These are phyloP conservation scores for Rachicladosporium sp. DNA, from an alignment of 2,329 filamentous ascomycete species.

Conservation along the genomic window DNA sequence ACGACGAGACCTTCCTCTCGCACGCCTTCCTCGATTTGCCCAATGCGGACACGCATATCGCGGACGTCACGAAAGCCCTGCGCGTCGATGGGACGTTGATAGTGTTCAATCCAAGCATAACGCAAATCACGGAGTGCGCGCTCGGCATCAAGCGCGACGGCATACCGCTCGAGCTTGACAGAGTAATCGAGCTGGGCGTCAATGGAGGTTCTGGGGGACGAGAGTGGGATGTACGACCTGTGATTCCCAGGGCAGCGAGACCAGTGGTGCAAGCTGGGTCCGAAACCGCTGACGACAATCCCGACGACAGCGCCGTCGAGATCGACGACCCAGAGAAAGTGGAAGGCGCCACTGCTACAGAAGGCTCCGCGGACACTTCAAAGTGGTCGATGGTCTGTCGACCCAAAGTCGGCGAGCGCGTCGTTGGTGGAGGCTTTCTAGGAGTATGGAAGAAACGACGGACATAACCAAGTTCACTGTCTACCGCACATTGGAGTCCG, in stretches of 20 bases:
- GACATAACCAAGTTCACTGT: no score
- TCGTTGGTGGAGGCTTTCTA: conserved; percentile 28
- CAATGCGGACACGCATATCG: conserved; percentile 43
- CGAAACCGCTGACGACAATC: no score
- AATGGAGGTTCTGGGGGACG: conserved; percentile 41
- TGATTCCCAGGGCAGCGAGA: conserved; percentile 21
- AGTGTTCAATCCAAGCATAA: conserved; percentile 66
- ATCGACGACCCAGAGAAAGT: no score
- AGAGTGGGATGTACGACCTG: conserved; percentile 51
- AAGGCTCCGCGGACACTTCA: no score
- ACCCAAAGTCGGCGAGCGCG: conserved; percentile 27
- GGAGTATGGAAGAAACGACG: conserved; percentile 23
- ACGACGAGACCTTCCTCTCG: conserved; percentile 49
- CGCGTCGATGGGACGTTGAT: conserved; percentile 52
- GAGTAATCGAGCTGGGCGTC: conserved; percentile 44
- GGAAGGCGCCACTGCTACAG: no score
- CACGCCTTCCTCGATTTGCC: conserved; percentile 67
- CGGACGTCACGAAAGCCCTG: conserved; percentile 44
- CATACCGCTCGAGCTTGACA: conserved; percentile 47
- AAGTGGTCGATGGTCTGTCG: conserved; percentile 24
- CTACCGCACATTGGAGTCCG: no score
- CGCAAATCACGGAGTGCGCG: conserved; percentile 59
- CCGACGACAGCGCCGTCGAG: no score
- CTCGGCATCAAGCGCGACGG: conserved; percentile 39
- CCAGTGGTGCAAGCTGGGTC: no score